A percentile compares a stretch with the other conserved stretches of the same genome.
Evolutionary conservation across 805 yeast species (phyloP).

Genomic region (Candida railenensis): DNA sequence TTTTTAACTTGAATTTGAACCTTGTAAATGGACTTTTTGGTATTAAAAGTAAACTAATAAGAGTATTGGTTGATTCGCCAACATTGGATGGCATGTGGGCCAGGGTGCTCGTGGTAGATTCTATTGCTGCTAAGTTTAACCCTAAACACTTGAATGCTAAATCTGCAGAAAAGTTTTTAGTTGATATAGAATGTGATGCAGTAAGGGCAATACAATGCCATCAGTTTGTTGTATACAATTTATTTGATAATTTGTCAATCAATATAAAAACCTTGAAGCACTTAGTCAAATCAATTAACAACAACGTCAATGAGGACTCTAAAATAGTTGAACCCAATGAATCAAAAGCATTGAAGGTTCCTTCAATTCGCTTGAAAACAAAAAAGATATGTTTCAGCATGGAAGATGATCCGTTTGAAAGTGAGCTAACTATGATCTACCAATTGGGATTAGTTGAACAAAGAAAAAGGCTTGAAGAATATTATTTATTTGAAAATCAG

Average conservation of each 20-base stretch:
- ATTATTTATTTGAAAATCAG: constrained; percentile 20
- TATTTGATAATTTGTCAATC: constrained; percentile 38
- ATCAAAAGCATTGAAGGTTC: constrained; percentile 25
- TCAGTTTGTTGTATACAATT: constrained; percentile 32
- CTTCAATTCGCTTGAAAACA: constrained; percentile 26
- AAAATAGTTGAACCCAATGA: constrained; percentile 29
- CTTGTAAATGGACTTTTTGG: constrained; percentile 8
- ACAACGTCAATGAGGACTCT: constrained; percentile 7
- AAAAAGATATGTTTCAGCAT: constrained; percentile 27
- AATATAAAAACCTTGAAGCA: constrained; percentile 34
- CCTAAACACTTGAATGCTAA: constrained; percentile 7
- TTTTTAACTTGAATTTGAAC: constrained; percentile 17
- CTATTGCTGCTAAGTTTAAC: constrained; percentile 16
- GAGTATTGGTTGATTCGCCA: constrained; percentile 56
- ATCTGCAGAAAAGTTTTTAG: constrained; percentile 10
- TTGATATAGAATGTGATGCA: constrained; percentile 21
- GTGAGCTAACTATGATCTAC: constrained; percentile 38
- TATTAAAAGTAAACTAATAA: constrained; percentile 23
- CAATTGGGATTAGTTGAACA: constrained; percentile 43
- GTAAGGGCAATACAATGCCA: constrained; percentile 39
- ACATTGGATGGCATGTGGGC: constrained; percentile 47
- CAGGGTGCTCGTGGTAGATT: constrained; percentile 42
- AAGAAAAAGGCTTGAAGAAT: constrained; percentile 33
- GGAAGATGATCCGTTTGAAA: constrained; percentile 47
- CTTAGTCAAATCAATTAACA: constrained; percentile 24